Evolutionary conservation across 169 alveolate genomes (phyloP).

Genomic region (Eimeria praecox): DNA sequence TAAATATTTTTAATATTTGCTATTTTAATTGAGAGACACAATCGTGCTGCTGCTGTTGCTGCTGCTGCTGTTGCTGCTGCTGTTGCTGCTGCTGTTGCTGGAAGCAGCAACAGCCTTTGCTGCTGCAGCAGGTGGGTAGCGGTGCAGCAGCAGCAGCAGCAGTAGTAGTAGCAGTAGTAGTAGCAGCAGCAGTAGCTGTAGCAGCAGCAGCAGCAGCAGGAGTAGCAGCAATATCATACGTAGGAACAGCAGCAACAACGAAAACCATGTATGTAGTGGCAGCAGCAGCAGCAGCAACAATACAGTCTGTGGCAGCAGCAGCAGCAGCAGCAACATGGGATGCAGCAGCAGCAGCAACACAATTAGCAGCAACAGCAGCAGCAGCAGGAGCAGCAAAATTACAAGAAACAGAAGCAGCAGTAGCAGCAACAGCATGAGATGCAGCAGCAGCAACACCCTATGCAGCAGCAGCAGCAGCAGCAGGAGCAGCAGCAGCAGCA

Average conservation of each 20-base stretch:
- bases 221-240: not conserved
- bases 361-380: not conserved
- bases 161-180: no score
- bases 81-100: no score
- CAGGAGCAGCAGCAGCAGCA: no score
- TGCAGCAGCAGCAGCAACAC: not conserved
- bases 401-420: not conserved
- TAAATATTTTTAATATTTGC: no score
- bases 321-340: not conserved
- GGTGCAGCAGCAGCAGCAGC: no score
- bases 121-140: no score
- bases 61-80: no score
- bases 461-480: not conserved
- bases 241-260: conserved; percentile 21
- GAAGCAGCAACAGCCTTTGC: no score
- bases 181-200: no score
- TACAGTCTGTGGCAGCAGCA: not conserved
- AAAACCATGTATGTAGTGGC: not conserved
- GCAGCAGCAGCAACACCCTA: not conserved
- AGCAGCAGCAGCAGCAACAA: conserved; percentile 28
- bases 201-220: conserved; percentile 19
- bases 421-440: not conserved
- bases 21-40: no score
- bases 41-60: no score
- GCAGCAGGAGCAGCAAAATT: not conserved